Base-by-base conservation (phyloP, 106 monocot species). In the Dioscorea dumetorum region DNA sequence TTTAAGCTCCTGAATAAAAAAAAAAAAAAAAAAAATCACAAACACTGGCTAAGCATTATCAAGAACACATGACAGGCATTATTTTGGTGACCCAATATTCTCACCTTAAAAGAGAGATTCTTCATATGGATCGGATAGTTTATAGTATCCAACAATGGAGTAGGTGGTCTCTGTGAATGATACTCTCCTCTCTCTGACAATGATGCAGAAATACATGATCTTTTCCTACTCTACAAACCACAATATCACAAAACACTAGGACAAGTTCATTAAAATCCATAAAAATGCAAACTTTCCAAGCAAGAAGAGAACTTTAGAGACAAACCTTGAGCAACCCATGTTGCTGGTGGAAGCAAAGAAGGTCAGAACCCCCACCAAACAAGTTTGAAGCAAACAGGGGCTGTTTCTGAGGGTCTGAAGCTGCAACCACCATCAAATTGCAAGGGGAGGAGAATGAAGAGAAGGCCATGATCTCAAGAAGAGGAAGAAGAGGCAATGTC, bases 41-140 rank as follows among this genome's bases (percentile, higher is more conserved):
- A 54, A 19, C 19, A n/a, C 15, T 54, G 54, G 0, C 54, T 66
- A 65, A 66, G 49, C 68, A 69, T 73, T 73, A 59, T 51, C 62
- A 22, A 8, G 54, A 66, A 72, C 63, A 60, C 2, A n/a, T 28
- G 24, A 22, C 23, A 18, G 61, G 33, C 12, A 20, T 35, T 16
- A 41, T 74, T 19, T 41, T 41, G 10, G 6, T 41, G 41, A 41
- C 10, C 22, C 15, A 23, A 23, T 61, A 32, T 50, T 3, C 61
- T 67, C 24, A 89, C 93, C 86, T 94, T 90, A 16, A 84, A 9
- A 2, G 94, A 94, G 21, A 94, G 84, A 50, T 94, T 94, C 60
- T 94, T 94, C 94, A 94, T 90, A 72, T 94, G 94, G 58, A 94
- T 90, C 31, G 94, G 94, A 63, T 90, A 87, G 78, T 90, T 94